A percentile compares a stretch with the other conserved stretches of the same genome.
These are phyloP conservation scores for Lachnellula hyalina DNA, from an alignment of 2,329 filamentous ascomycete species.

Conservation along the genomic window DNA sequence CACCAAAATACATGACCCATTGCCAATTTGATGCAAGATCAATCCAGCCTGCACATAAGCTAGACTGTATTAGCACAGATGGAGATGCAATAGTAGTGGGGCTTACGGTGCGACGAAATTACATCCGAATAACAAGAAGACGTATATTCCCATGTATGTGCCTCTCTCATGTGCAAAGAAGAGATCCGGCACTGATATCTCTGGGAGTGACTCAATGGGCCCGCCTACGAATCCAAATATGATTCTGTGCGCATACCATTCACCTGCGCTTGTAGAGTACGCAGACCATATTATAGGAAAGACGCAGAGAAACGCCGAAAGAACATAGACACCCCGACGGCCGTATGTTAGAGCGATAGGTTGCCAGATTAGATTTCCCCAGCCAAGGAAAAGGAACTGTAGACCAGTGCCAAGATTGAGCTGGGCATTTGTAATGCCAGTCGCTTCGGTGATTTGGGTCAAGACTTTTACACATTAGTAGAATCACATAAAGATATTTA, in stretches of 20 bases:
- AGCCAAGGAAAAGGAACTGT: conserved; percentile 45
- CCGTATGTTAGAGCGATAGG: conserved; percentile 44
- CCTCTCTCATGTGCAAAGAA: conserved; percentile 40
- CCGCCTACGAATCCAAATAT: conserved; percentile 13
- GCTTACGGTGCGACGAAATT: conserved; percentile 34
- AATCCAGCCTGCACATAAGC: conserved; percentile 42
- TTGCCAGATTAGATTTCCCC: conserved; percentile 46
- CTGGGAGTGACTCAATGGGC: conserved; percentile 18
- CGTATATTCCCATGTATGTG: conserved; percentile 37
- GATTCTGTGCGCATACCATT: conserved; percentile 17
- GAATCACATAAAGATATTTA: not conserved
- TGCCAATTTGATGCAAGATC: conserved; percentile 41
- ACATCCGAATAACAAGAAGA: conserved; percentile 36
- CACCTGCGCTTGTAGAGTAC: conserved; percentile 10
- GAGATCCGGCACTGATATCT: conserved; percentile 28
- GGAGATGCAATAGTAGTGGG: too few species aligned
- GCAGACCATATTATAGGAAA: conserved; percentile 34
- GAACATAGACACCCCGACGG: conserved; percentile 6
- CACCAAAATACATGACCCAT: conserved; percentile 46
- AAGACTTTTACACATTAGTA: conserved; percentile 29
- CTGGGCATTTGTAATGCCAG: conserved; percentile 31
- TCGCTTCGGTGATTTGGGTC: conserved; percentile 40
- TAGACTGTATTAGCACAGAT: too few species aligned
- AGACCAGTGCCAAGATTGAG: conserved; percentile 44
- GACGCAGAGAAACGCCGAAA: conserved; percentile 18